Evolutionary conservation across 805 yeast species (phyloP).

Genomic region (Lipomyces lipofer): DNA sequence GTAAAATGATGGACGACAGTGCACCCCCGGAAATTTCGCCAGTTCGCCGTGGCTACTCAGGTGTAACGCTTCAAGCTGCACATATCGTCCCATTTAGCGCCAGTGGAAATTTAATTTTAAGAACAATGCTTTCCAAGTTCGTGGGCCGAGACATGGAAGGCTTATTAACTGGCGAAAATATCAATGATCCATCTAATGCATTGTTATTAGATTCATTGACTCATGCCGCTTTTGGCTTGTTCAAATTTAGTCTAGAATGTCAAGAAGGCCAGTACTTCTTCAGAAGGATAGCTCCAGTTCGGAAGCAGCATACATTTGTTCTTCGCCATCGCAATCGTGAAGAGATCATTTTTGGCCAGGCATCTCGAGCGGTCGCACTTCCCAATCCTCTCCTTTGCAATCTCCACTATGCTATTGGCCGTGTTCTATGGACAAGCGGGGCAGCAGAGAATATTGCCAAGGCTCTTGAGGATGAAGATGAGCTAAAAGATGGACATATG

Average conservation of each 20-base stretch:
- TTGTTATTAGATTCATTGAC: conserved; percentile 2
- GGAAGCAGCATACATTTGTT: background rate
- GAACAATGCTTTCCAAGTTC: background rate
- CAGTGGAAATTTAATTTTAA: conserved; percentile 1
- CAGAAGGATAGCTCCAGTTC: conserved; percentile 1
- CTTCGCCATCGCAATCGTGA: background rate
- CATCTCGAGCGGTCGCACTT: background rate
- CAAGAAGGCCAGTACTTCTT: background rate
- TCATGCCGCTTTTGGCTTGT: background rate
- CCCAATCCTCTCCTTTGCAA: background rate
- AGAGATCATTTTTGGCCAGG: background rate
- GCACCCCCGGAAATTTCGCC: conserved; percentile 2
- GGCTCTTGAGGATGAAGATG: background rate
- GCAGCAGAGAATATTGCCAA: conserved; percentile 1
- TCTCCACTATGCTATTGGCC: background rate
- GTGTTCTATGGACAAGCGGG: conserved; percentile 3
- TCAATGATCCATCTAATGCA: background rate
- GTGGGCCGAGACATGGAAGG: background rate
- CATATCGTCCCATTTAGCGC: conserved; percentile 1
- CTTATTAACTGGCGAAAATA: conserved; percentile 1
- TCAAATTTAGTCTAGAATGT: conserved; percentile 1
- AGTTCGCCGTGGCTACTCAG: conserved; percentile 3
- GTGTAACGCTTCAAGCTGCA: background rate
- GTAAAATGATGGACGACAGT: conserved; percentile 1
- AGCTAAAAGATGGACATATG: conserved; percentile 2